These are phyloP conservation scores for Pinus tabuliformis DNA, from an alignment of 75 land plant species.

Conservation along the genomic window DNA sequence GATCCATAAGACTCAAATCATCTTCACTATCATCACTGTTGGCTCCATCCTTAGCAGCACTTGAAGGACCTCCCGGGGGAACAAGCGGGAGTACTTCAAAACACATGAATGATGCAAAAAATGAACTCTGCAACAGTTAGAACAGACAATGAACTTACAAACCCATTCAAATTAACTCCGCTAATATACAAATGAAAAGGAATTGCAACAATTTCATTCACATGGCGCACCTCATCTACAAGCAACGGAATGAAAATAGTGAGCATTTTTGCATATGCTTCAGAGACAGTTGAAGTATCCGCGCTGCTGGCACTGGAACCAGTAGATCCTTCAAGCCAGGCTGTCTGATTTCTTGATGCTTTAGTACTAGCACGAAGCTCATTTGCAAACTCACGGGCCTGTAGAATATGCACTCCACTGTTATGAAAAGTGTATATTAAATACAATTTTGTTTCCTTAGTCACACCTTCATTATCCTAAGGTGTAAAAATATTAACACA, in stretches of 20 bases:
- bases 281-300: slow-evolving; percentile 86
- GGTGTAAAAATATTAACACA: background rate
- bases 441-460: background rate
- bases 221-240: slow-evolving; percentile 84
- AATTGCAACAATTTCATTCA: background rate
- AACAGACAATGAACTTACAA: background rate
- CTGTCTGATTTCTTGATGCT: slow-evolving; percentile 64
- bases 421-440: background rate
- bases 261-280: slow-evolving; percentile 94
- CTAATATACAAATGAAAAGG: background rate
- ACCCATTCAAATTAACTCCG: background rate
- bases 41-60: slow-evolving; percentile 29
- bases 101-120: slow-evolving; percentile 99
- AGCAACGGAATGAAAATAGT: slow-evolving; percentile 95
- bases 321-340: slow-evolving; percentile 78
- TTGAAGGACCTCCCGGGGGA: slow-evolving; percentile 56
- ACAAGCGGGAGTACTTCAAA: slow-evolving; percentile 93
- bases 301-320: slow-evolving; percentile 53
- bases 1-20: slow-evolving; percentile 75
- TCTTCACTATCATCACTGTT: slow-evolving; percentile 58
- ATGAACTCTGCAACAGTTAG: slow-evolving; percentile 76
- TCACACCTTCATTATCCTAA: background rate
- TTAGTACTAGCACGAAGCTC: slow-evolving; percentile 98
- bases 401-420: background rate
- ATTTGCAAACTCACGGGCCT: slow-evolving; percentile 99